A percentile compares a stretch with the other conserved stretches of the same genome.
phyloP scores from a whole-genome alignment of 2,329 filamentous ascomycete species.

The Xylaria sp. region DNA sequence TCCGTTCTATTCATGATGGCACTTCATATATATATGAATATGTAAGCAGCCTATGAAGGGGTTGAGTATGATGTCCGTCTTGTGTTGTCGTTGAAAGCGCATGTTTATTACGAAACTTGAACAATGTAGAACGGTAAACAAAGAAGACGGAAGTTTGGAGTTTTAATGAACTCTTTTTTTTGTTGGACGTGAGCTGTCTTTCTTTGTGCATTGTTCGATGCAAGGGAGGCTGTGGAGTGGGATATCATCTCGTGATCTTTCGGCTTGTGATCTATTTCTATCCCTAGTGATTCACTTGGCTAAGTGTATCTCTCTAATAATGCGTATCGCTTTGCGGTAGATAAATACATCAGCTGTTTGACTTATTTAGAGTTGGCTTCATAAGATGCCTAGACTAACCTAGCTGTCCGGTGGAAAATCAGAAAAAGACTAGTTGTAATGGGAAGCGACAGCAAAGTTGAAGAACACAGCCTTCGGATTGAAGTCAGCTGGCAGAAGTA shows the following conservation, averaged over 20 bases:
- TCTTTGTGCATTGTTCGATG: neutral
- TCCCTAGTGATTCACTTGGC: neutral
- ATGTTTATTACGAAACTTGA: neutral
- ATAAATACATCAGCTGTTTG: neutral
- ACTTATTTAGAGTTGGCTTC: too few species aligned
- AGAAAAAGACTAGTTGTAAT: neutral
- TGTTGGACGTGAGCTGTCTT: neutral
- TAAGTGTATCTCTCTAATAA: neutral
- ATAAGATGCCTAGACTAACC: too few species aligned
- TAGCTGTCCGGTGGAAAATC: neutral
- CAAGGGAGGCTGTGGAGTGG: neutral
- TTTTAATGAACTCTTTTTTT: neutral
- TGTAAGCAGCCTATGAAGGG: neutral
- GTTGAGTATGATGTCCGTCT: neutral
- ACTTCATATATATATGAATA: neutral
- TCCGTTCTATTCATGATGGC: neutral
- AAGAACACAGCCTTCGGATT: neutral
- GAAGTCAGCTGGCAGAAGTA: conserved; percentile 15
- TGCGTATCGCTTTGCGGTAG: neutral
- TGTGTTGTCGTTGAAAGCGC: neutral
- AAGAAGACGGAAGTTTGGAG: neutral
- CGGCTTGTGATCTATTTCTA: neutral
- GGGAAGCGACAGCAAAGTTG: neutral
- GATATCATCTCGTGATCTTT: neutral
- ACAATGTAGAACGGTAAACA: neutral